Evolutionary conservation across 2,329 filamentous ascomycete species (phyloP).

Genomic region (Neopestalotiopsis rosae): DNA sequence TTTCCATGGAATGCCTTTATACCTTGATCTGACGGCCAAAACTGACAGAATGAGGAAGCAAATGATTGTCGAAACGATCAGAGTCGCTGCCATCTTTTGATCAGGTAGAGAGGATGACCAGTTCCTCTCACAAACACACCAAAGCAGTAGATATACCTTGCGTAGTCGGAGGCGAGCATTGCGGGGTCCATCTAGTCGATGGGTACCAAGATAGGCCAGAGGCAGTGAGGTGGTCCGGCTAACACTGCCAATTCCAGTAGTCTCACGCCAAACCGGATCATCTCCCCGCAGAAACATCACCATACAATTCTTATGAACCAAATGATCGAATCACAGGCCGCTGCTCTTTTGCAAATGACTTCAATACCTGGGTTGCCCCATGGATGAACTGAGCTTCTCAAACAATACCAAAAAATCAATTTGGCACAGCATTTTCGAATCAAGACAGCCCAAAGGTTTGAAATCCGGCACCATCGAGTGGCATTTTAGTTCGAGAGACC

Average conservation of each 20-base stretch:
- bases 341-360: too few relatives aligned
- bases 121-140: neutral
- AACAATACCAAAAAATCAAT: neutral
- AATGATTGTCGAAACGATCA: neutral
- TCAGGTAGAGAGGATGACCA: neutral
- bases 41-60: neutral
- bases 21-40: neutral
- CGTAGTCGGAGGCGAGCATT: neutral
- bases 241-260: conserved; percentile 2
- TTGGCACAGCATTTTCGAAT: neutral
- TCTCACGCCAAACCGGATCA: neutral
- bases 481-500: neutral
- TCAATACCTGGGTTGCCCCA: too few relatives aligned
- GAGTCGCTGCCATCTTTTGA: neutral
- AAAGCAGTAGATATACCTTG: neutral
- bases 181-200: neutral
- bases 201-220: neutral
- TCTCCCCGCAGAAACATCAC: neutral
- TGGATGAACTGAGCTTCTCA: neutral
- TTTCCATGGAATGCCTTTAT: neutral
- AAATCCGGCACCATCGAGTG: conserved; percentile 1
- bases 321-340: neutral
- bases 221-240: neutral
- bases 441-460: neutral
- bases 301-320: neutral